Percentiles rank a stretch among this genome's conserved stretches.
Evolutionary conservation across 2,329 filamentous ascomycete genomes (phyloP).

Genomic region (Graphiopsis chlorocephala): DNA sequence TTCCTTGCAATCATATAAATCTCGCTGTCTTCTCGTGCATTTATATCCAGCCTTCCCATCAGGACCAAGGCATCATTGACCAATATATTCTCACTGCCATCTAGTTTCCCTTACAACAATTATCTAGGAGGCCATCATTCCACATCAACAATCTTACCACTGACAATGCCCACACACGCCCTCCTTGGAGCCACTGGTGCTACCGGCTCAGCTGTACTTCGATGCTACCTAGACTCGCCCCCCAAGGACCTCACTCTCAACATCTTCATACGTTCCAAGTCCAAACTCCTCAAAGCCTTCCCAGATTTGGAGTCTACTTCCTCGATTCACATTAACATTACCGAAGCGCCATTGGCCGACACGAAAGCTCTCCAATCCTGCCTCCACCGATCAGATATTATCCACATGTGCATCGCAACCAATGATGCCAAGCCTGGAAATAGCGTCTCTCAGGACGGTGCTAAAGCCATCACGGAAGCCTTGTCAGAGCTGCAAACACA

Average conservation of each 20-base stretch:
- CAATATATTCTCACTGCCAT: neutral
- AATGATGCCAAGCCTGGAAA: slow-evolving; percentile 22
- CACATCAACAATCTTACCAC: neutral
- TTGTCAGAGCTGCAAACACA: slow-evolving; percentile 2
- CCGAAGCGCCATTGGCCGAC: slow-evolving; percentile 18
- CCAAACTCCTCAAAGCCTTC: slow-evolving; percentile 23
- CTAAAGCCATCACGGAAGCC: slow-evolving; percentile 14
- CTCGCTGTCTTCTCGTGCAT: neutral
- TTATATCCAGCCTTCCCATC: neutral
- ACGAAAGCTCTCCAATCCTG: slow-evolving; percentile 17
- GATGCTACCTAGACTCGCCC: slow-evolving; percentile 18
- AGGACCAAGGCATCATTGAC: neutral
- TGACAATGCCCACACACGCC: slow-evolving; percentile 24
- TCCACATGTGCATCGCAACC: slow-evolving; percentile 25
- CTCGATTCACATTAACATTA: slow-evolving; percentile 17
- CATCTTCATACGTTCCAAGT: slow-evolving; percentile 24
- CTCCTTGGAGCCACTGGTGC: slow-evolving; percentile 27
- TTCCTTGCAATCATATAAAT: neutral
- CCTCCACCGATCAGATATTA: slow-evolving; percentile 20
- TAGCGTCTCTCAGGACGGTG: slow-evolving; percentile 20
- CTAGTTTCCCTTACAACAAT: neutral
- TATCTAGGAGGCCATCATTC: neutral
- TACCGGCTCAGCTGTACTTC: slow-evolving; percentile 27
- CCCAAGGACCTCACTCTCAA: slow-evolving; percentile 22
- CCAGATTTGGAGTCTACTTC: slow-evolving; percentile 20